Percentiles rank a stretch among this genome's conserved stretches.
Evolutionary conservation across 1,139 yeast genomes (phyloP).

Genomic region (Yamadazyma oceani): DNA sequence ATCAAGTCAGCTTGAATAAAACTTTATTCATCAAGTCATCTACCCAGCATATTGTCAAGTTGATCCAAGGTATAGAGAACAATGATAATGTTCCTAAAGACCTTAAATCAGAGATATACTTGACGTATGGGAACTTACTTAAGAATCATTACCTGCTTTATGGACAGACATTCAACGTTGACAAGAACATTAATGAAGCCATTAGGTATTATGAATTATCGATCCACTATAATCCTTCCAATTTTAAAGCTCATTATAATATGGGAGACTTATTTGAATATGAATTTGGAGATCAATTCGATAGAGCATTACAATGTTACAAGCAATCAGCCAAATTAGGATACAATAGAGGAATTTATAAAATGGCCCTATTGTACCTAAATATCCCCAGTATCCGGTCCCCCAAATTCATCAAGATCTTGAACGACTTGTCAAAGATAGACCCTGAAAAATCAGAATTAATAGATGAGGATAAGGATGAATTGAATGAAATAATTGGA

Average conservation of each 20-base stretch:
- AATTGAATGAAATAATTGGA: conserved; percentile 44
- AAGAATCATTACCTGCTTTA: conserved; percentile 36
- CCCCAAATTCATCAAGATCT: conserved; percentile 35
- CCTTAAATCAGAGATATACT: conserved; percentile 31
- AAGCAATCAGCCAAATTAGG: conserved; percentile 44
- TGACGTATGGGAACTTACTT: conserved; percentile 41
- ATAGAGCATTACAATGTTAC: conserved; percentile 35
- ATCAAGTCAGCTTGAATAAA: conserved; percentile 33
- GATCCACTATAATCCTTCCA: conserved; percentile 32
- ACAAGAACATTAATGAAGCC: conserved; percentile 31
- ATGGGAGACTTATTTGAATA: conserved; percentile 44
- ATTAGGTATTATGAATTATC: conserved; percentile 35
- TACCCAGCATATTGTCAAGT: conserved; percentile 38
- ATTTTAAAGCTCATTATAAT: conserved; percentile 37
- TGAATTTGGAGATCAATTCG: conserved; percentile 31
- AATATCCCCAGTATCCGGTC: conserved; percentile 37
- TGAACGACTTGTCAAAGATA: conserved; percentile 38
- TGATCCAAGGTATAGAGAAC: conserved; percentile 35
- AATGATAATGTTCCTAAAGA: conserved; percentile 24
- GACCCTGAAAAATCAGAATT: conserved; percentile 37
- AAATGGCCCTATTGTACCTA: conserved; percentile 41
- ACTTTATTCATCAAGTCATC: conserved; percentile 41
- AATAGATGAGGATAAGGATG: conserved; percentile 42
- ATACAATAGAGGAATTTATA: conserved; percentile 45
- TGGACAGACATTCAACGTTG: conserved; percentile 40